phyloP scores from a whole-genome alignment of 2,329 filamentous ascomycete species.

The Colletotrichum liriopes region DNA sequence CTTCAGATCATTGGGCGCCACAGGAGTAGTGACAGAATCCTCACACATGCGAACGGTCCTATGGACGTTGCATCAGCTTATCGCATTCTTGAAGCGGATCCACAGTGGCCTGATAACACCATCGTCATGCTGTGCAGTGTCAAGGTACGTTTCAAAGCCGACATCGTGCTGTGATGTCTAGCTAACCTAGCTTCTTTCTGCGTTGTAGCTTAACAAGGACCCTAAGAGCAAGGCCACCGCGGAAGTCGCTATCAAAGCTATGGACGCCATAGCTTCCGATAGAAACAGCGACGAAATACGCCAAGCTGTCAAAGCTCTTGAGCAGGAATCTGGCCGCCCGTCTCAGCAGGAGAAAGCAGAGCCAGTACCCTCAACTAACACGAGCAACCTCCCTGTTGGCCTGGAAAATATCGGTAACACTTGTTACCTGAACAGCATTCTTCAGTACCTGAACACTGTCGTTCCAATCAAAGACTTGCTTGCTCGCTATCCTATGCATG shows the following conservation, averaged over 20 bases:
- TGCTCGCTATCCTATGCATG: constrained; percentile 79
- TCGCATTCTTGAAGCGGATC: constrained; percentile 31
- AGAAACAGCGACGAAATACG: constrained; percentile 33
- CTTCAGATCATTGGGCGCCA: constrained; percentile 45
- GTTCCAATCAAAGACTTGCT: constrained; percentile 86
- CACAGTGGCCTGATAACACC: constrained; percentile 26
- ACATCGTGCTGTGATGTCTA: not conserved
- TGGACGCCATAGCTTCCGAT: constrained; percentile 28
- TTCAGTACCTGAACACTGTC: constrained; percentile 96
- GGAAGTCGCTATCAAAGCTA: constrained; percentile 26
- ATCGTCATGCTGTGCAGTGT: constrained; percentile 36
- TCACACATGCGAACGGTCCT: constrained; percentile 25
- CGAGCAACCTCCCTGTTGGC: constrained; percentile 79
- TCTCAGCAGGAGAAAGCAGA: constrained; percentile 2
- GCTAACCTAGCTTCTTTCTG: not conserved
- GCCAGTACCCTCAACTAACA: not conserved
- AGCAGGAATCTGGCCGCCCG: constrained; percentile 4
- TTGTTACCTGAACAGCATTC: constrained; percentile 95
- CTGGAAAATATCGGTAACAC: constrained; percentile 97
- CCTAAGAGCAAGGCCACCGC: constrained; percentile 24
- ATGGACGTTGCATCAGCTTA: constrained; percentile 36
- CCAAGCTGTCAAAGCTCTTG: constrained; percentile 3
- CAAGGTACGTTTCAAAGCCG: constrained; percentile 21
- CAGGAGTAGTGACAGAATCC: constrained; percentile 32
- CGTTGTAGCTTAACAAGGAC: constrained; percentile 30